Evolutionary conservation across 306 rosid species (phyloP), one percentile per base, ranked within the genome.

Genomic region (Cercis canadensis): DNA sequence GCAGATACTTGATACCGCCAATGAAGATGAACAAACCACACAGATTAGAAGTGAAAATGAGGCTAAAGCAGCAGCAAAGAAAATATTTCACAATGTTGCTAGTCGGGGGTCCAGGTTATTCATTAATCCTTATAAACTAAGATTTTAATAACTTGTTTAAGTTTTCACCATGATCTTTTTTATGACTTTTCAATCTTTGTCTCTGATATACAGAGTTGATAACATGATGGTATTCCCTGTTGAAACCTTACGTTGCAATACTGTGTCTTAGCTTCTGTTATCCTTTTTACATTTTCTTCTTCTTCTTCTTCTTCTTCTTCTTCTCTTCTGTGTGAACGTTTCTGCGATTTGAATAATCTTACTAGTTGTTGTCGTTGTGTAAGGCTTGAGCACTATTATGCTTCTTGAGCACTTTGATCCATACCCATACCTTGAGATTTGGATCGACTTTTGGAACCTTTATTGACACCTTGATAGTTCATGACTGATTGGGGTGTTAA

Each of bases 11-110:
- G 83, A 84, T 71, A 31, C 86, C 4, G n/a, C 79, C 3, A 4
- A 7, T 18, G 89, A 66, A 6, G 92, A 92, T 45, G 94, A 86
- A 50, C 40, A 78, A 41, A 72, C 78, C 56, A 83, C 80, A 0
- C 84, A 86, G 52, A 92, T 92, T 69, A 79, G 78, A 75, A 92
- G 92, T 40, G 96, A 89, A 56, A 75, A 80, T 17, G 89, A 92
- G 82, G 96, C 98, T 1, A 87, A 87, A 83, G 83, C 84, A 13
- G 96, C 96, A 0, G 96, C 98, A 0, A 89, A 87, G 82, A 89
- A 87, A 79, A 89, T 92, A 56, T 92, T 92, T 72, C 88, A 74
- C 32, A 92, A 89, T 53, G 98, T 92, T 57, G 95, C 98, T 75
- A 69, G 84, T 78, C 89, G 53, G 1, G 89, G 90, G 3, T 76